Percentiles rank a stretch among this genome's conserved stretches.
phyloP scores from a whole-genome alignment of 805 yeast genomes.

The Saccharomyces eubayanus region DNA sequence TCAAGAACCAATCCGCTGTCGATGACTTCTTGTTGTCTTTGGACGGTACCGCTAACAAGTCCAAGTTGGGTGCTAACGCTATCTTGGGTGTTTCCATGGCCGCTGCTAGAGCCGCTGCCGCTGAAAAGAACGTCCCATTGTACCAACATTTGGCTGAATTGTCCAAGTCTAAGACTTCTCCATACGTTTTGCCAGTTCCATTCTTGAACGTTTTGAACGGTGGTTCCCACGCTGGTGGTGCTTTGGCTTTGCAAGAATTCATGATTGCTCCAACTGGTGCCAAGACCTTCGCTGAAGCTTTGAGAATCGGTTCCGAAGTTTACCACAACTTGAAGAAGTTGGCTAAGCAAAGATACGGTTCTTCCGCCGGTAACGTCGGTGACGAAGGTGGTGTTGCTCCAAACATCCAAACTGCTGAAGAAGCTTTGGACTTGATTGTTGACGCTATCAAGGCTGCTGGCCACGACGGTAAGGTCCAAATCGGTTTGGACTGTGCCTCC shows the following conservation, averaged over 20 bases:
- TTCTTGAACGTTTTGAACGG: slow-evolving; percentile 98
- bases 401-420: slow-evolving; percentile 87
- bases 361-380: slow-evolving; percentile 99
- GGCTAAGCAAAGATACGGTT: slow-evolving; percentile 93
- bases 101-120: slow-evolving; percentile 97
- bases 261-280: slow-evolving; percentile 97
- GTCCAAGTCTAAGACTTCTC: slow-evolving; percentile 59
- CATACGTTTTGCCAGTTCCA: slow-evolving; percentile 96
- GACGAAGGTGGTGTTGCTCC: slow-evolving; percentile 99
- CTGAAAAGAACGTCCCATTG: slow-evolving; percentile 86
- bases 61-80: slow-evolving; percentile 98
- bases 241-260: slow-evolving; percentile 97
- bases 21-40: slow-evolving; percentile 79
- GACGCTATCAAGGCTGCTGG: slow-evolving; percentile 90
- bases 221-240: slow-evolving; percentile 99
- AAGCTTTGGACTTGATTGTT: slow-evolving; percentile 91
- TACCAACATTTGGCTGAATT: slow-evolving; percentile 84
- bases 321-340: slow-evolving; percentile 92
- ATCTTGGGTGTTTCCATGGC: slow-evolving; percentile 96
- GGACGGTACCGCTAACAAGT: slow-evolving; percentile 96
- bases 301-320: slow-evolving; percentile 95
- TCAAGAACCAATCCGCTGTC: slow-evolving; percentile 75
- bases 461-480: slow-evolving; percentile 84
- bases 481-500: slow-evolving; percentile 94
- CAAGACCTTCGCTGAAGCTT: slow-evolving; percentile 83